Conservation (phyloP, 208 protist genomes). For the Trypanosomatidae sp. region DNA sequence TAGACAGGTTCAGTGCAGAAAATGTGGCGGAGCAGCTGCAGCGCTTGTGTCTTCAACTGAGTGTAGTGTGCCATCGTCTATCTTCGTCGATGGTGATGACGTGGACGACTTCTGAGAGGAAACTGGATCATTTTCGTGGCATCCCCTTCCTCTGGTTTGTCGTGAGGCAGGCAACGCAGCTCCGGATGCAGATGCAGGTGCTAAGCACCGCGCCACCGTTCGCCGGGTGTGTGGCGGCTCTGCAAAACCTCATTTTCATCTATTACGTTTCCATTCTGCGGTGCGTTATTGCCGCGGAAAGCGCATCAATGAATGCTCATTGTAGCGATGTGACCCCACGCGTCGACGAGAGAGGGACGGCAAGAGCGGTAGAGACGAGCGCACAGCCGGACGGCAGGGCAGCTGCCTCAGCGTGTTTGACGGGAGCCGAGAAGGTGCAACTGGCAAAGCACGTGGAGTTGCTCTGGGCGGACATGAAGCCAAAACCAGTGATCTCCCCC, state of each 20-base stretch:
- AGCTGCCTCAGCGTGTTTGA: background rate
- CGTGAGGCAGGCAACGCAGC: background rate
- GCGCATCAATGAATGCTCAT: background rate
- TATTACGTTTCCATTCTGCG: background rate
- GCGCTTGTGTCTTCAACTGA: background rate
- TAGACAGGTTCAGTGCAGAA: background rate
- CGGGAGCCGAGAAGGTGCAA: background rate
- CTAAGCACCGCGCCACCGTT: background rate
- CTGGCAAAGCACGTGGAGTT: slow-evolving; percentile 2
- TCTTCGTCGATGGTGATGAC: background rate
- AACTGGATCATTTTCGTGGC: background rate
- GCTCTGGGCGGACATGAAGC: slow-evolving; percentile 3
- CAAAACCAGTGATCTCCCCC: background rate
- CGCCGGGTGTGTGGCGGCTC: slow-evolving; percentile 1
- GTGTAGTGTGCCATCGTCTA: background rate
- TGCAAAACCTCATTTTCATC: slow-evolving; percentile 2
- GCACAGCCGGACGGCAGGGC: background rate
- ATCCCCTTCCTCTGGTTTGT: background rate
- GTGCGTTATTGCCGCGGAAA: background rate
- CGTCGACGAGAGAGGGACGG: background rate
- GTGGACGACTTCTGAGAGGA: background rate
- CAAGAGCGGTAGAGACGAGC: no score
- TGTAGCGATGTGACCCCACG: background rate
- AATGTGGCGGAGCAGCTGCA: background rate
- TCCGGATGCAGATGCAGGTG: slow-evolving; percentile 1